Evolutionary conservation across 495 filamentous ascomycete species (phyloP), one percentile per base, ranked within the genome.

Genomic region (Hyaloscypha variabilis): DNA sequence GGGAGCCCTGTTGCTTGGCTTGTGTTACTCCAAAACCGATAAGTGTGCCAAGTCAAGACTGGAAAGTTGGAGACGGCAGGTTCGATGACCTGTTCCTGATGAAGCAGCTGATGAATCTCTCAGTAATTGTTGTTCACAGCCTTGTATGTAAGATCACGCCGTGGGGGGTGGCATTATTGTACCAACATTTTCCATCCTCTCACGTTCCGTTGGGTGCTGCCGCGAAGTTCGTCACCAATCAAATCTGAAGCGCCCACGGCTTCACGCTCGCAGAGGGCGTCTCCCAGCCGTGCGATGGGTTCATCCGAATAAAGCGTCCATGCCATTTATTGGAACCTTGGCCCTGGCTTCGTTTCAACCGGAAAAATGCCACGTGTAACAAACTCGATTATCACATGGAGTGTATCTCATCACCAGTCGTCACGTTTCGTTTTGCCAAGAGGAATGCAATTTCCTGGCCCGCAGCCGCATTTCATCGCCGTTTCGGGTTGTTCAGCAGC

Each of bases 41-140:
- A 46, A 10, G 39, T 17, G 39, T 46, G 17, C 39, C 11, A 46
- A 46, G 39, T 8, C 11, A 10, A 4, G 4, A 17, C 11, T 46
- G 4, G 13, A 11, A 46, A 46, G 1, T 3, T 46, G 4, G 17
- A 46, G 39, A 17, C 17, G 39, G 39, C 11, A 46, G 39, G 39
- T 17, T 46, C 39, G 11, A 46, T 19, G 4, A 46, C 2, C 39
- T 11, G 39, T 46, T 46, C 39, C 39, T 46, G 13, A 46, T 46
- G 39, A 46, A 46, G 39, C 39, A 46, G 39, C 39, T 46, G 39
- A 46, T 46, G 39, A 46, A 46, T 14, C 39, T 46, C 39, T 46
- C 17, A 46, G 6, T 46, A 19, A 46, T 46, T n/a, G 39, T 17
- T 46, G 39, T 46, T 8, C 19, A 10, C 13, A 46, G 39, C 11